phyloP scores from a whole-genome alignment of 2,329 filamentous ascomycete species.

The Calonectria henricotiae region DNA sequence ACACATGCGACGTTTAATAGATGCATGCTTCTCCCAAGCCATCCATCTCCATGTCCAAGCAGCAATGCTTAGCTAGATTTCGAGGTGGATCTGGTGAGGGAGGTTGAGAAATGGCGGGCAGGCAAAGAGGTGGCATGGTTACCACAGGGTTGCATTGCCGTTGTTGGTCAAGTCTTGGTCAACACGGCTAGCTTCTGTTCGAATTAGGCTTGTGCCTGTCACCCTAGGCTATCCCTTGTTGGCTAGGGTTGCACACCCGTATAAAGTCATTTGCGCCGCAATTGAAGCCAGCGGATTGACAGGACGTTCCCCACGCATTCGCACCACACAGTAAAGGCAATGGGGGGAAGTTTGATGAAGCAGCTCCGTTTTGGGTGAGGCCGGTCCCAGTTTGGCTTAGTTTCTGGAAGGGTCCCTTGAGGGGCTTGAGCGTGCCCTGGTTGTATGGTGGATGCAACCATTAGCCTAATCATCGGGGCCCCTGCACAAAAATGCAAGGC shows the following conservation, averaged over 20 bases:
- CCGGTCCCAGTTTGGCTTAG: constrained; percentile 42
- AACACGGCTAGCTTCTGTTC: constrained; percentile 17
- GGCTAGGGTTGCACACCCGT: constrained; percentile 21
- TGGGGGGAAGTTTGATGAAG: constrained; percentile 51
- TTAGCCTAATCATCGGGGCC: constrained; percentile 18
- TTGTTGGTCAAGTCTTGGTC: constrained; percentile 6
- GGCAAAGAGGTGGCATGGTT: constrained; percentile 6
- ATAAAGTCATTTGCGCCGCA: constrained; percentile 40
- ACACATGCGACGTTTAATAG: constrained; percentile 17
- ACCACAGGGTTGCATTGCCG: constrained; percentile 4
- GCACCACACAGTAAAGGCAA: constrained; percentile 42
- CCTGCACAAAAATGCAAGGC: constrained; percentile 43
- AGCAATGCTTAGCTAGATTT: constrained; percentile 34
- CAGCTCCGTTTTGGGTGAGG: constrained; percentile 48
- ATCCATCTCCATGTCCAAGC: constrained; percentile 38
- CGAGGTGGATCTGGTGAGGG: constrained; percentile 34
- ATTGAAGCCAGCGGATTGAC: constrained; percentile 42
- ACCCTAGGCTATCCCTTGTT: constrained; percentile 15
- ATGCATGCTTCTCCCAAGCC: constrained; percentile 39
- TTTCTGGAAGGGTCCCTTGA: constrained; percentile 5
- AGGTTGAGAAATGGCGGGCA: constrained; percentile 22
- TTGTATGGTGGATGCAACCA: constrained; percentile 4
- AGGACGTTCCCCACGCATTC: constrained; percentile 44
- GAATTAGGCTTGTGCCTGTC: constrained; percentile 25
- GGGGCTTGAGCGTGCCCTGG: constrained; percentile 19